These are phyloP conservation scores for Neohortaea acidophila DNA, from an alignment of 495 filamentous ascomycete genomes.

Conservation along the genomic window DNA sequence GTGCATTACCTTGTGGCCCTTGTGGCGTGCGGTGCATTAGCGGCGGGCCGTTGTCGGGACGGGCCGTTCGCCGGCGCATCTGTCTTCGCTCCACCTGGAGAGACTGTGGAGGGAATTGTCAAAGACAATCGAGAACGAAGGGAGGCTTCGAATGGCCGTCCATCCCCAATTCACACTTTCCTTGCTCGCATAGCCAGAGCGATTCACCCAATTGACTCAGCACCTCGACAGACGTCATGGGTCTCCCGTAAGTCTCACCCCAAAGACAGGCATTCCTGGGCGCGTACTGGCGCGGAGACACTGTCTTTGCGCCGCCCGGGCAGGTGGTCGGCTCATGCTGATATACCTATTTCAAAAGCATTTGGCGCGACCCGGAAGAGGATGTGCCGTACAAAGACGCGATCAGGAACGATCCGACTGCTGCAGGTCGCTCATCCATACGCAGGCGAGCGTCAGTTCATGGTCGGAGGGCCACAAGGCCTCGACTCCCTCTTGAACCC, in stretches of 20 bases:
- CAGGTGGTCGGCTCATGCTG: too few relatives aligned
- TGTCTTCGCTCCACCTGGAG: too few relatives aligned
- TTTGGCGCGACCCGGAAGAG: slow-evolving; percentile 40
- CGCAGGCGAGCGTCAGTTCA: slow-evolving; percentile 25
- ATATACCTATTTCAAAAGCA: slow-evolving; percentile 27
- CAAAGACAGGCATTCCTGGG: not conserved
- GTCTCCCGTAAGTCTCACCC: slow-evolving; percentile 54
- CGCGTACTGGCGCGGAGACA: slow-evolving; percentile 1
- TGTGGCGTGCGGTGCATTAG: too few relatives aligned
- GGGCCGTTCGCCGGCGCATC: too few relatives aligned
- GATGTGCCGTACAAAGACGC: slow-evolving; percentile 38
- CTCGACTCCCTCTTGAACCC: slow-evolving; percentile 10
- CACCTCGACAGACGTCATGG: slow-evolving; percentile 55
- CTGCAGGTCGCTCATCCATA: slow-evolving; percentile 56
- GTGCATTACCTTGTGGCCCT: too few relatives aligned
- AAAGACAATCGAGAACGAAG: too few relatives aligned
- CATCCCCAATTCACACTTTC: too few relatives aligned
- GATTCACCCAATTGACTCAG: too few relatives aligned
- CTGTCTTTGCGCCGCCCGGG: not conserved
- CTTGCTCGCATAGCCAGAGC: too few relatives aligned
- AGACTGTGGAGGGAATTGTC: too few relatives aligned
- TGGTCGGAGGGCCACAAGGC: slow-evolving; percentile 6
- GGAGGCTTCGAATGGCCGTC: too few relatives aligned
- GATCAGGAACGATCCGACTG: slow-evolving; percentile 40
- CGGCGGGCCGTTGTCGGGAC: too few relatives aligned